These are phyloP conservation scores for Dryadomyces sulphureus DNA, from an alignment of 2,329 filamentous ascomycete species.

Conservation along the genomic window DNA sequence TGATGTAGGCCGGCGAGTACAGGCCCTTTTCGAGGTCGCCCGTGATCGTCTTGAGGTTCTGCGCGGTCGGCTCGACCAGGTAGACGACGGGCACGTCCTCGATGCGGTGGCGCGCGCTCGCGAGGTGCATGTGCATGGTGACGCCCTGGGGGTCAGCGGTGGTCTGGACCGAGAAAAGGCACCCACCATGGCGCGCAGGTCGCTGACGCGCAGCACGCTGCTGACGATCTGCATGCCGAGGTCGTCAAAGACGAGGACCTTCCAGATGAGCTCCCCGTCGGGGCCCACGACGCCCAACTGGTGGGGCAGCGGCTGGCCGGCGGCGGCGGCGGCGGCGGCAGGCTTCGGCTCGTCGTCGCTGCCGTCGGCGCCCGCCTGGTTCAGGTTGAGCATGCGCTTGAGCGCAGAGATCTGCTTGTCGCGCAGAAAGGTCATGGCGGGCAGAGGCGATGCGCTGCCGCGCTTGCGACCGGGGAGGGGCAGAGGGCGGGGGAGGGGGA, in stretches of 20 bases:
- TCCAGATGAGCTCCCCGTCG: conserved; percentile 91
- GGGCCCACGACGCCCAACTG: conserved; percentile 65
- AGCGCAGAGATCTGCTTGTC: conserved; percentile 35
- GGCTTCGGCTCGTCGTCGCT: conserved; percentile 49
- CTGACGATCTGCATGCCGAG: conserved; percentile 88
- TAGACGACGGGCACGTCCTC: conserved; percentile 95
- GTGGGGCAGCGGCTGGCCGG: conserved; percentile 20
- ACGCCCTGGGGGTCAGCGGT: conserved; percentile 40
- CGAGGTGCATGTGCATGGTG: conserved; percentile 86
- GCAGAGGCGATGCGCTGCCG: neutral
- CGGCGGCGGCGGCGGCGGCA: conserved; percentile 16
- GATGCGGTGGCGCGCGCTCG: conserved; percentile 70
- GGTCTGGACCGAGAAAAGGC: no score
- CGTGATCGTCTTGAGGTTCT: conserved; percentile 73
- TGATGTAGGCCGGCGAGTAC: conserved; percentile 89
- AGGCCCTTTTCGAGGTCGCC: conserved; percentile 73
- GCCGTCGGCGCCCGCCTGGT: conserved; percentile 47
- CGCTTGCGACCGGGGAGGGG: no score
- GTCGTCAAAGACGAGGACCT: conserved; percentile 90
- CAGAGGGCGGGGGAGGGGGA: no score
- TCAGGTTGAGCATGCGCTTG: conserved; percentile 90
- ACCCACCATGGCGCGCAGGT: conserved; percentile 58
- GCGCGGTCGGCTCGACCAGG: conserved; percentile 73
- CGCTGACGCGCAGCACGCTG: conserved; percentile 86
- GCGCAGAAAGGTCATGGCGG: conserved; percentile 9